Evolutionary conservation across 805 yeast species (phyloP).

Genomic region (Metschnikowia drakensbergensis): DNA sequence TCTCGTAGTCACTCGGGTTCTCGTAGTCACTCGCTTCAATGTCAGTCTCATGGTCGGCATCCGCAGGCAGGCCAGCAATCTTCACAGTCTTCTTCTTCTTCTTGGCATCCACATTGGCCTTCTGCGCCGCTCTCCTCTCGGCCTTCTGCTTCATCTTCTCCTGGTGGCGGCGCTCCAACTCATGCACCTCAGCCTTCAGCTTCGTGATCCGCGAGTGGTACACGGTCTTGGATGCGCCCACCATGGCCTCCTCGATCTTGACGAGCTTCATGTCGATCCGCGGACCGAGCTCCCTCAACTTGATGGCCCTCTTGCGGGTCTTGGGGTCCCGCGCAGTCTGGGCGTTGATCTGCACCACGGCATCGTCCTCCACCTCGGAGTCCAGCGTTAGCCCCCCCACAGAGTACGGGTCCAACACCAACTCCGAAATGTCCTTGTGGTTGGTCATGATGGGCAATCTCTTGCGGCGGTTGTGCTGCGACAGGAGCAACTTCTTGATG

Average conservation of each 20-base stretch:
- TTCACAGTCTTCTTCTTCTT: slow-evolving; percentile 69
- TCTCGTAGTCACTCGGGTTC: slow-evolving; percentile 21
- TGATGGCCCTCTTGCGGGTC: slow-evolving; percentile 74
- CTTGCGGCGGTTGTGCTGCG: slow-evolving; percentile 57
- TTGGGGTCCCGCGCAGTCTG: slow-evolving; percentile 16
- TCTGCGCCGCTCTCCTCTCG: slow-evolving; percentile 72
- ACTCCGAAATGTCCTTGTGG: slow-evolving; percentile 75
- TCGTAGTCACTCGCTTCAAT: slow-evolving; percentile 19
- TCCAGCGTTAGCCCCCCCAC: slow-evolving; percentile 82
- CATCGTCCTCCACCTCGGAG: slow-evolving; percentile 91
- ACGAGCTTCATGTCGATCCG: slow-evolving; percentile 69
- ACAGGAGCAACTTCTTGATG: slow-evolving; percentile 64
- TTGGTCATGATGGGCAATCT: slow-evolving; percentile 65
- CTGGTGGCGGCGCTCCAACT: slow-evolving; percentile 65
- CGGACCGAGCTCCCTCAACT: slow-evolving; percentile 91
- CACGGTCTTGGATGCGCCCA: slow-evolving; percentile 82
- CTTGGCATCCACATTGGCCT: slow-evolving; percentile 71
- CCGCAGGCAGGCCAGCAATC: slow-evolving; percentile 10
- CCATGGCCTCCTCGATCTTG: slow-evolving; percentile 85
- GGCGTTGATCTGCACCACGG: slow-evolving; percentile 55
- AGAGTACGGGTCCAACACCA: slow-evolving; percentile 78
- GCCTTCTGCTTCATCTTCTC: slow-evolving; percentile 58
- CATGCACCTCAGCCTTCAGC: slow-evolving; percentile 54
- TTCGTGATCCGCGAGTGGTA: slow-evolving; percentile 74
- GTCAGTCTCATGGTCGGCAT: background rate